Conservation (phyloP, 2,329 filamentous ascomycete genomes). For the Metarhizium robertsii region DNA sequence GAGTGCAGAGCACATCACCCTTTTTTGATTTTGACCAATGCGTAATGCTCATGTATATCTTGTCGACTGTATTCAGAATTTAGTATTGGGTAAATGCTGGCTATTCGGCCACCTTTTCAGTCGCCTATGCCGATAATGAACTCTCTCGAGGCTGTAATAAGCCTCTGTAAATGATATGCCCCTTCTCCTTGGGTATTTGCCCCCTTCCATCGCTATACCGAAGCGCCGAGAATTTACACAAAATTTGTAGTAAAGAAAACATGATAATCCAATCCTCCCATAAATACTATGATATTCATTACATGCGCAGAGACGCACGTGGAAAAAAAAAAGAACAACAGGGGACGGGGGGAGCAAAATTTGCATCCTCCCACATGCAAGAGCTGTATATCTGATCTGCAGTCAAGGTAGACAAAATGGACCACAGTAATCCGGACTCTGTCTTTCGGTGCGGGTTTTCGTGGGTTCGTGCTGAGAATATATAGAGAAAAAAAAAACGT, state of each 20-base stretch:
- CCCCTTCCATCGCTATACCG: neutral
- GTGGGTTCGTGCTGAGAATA: neutral
- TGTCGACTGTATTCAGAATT: neutral
- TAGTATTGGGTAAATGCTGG: conserved; percentile 1
- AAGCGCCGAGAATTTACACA: conserved; percentile 5
- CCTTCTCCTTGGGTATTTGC: conserved; percentile 5
- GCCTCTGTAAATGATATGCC: neutral
- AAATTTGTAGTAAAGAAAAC: neutral
- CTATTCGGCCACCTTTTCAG: neutral
- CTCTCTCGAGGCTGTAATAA: neutral
- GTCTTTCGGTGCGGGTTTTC: neutral
- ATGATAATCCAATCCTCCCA: neutral
- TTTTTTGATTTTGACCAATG: neutral
- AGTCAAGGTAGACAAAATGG: neutral
- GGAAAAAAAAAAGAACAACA: neutral
- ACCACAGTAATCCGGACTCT: neutral
- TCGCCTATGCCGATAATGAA: neutral
- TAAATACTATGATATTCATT: neutral
- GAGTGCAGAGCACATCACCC: neutral
- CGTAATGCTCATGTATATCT: neutral
- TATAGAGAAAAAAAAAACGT: neutral
- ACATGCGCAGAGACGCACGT: neutral
- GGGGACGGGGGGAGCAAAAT: neutral
- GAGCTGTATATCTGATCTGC: neutral
- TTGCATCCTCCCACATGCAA: neutral